A percentile compares a stretch with the other conserved stretches of the same genome.
Conservation (phyloP, 805 yeast genomes). For the Candida tallmaniae region DNA sequence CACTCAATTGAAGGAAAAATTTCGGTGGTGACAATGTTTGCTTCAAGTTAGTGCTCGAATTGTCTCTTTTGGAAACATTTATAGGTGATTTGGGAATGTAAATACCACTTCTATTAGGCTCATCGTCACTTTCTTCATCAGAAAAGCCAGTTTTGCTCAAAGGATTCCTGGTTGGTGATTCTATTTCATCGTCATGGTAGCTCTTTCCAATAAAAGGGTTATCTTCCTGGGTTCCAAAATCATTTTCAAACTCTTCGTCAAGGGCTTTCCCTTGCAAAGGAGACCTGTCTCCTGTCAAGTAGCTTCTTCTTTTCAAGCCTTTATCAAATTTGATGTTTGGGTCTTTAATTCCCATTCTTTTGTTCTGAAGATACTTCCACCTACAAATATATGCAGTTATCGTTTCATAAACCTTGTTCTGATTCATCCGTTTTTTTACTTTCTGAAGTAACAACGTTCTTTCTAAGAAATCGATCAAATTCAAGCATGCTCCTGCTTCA, state of each 20-base stretch:
- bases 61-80: constrained; percentile 17
- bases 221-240: constrained; percentile 11
- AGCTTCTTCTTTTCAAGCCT: constrained; percentile 22
- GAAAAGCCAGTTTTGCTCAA: neutral
- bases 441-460: constrained; percentile 54
- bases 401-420: constrained; percentile 41
- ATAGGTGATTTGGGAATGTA: constrained; percentile 30
- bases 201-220: constrained; percentile 1
- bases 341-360: constrained; percentile 22
- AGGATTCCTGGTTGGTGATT: neutral
- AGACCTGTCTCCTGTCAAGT: constrained; percentile 19
- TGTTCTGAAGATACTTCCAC: constrained; percentile 38
- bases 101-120: constrained; percentile 16
- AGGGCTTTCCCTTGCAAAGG: constrained; percentile 7
- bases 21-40: constrained; percentile 12
- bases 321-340: constrained; percentile 21
- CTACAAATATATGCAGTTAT: constrained; percentile 46
- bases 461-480: constrained; percentile 65
- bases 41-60: constrained; percentile 2
- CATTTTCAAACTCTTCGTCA: constrained; percentile 11
- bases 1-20: no score
- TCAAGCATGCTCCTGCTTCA: constrained; percentile 72
- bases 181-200: constrained; percentile 11
- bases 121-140: constrained; percentile 6
- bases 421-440: constrained; percentile 45